Evolutionary conservation across 83 land plant genomes (phyloP).

Genomic region (Diphasiastrum complanatum): DNA sequence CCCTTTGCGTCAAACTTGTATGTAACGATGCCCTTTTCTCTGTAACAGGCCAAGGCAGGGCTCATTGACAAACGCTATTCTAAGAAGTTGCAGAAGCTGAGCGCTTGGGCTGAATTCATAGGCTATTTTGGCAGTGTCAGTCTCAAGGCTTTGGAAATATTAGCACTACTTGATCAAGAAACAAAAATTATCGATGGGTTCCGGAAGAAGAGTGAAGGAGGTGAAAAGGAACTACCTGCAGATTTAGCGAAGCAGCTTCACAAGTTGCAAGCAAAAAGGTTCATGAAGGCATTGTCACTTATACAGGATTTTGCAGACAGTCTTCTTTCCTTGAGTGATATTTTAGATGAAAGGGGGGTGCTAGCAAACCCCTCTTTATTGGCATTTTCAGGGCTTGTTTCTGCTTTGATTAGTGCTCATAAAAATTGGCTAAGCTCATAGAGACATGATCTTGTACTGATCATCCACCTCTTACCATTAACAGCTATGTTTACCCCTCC

Average conservation of each 20-base stretch:
- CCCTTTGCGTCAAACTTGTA: not conserved
- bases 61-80: slow-evolving; percentile 45
- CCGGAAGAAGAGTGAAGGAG: slow-evolving; percentile 23
- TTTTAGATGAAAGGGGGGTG: slow-evolving; percentile 58
- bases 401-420: slow-evolving; percentile 90
- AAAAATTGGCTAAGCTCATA: no score
- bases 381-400: slow-evolving; percentile 73
- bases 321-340: slow-evolving; percentile 73
- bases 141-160: slow-evolving; percentile 48
- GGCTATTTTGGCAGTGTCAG: slow-evolving; percentile 82
- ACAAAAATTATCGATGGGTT: slow-evolving; percentile 26
- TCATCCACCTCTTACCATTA: no score
- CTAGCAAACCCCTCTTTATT: slow-evolving; percentile 53
- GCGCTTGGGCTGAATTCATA: slow-evolving; percentile 83
- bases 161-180: slow-evolving; percentile 35
- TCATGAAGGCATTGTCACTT: slow-evolving; percentile 61
- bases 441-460: no score
- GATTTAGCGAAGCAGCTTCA: slow-evolving; percentile 21
- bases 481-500: no score
- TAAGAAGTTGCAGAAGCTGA: slow-evolving; percentile 45
- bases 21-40: not conserved
- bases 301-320: slow-evolving; percentile 90
- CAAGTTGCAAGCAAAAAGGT: slow-evolving; percentile 42
- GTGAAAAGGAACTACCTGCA: slow-evolving; percentile 10
- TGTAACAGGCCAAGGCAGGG: slow-evolving; percentile 53